Evolutionary conservation across 148 eudicot species (phyloP).

Genomic region (Camellia sinensis): DNA sequence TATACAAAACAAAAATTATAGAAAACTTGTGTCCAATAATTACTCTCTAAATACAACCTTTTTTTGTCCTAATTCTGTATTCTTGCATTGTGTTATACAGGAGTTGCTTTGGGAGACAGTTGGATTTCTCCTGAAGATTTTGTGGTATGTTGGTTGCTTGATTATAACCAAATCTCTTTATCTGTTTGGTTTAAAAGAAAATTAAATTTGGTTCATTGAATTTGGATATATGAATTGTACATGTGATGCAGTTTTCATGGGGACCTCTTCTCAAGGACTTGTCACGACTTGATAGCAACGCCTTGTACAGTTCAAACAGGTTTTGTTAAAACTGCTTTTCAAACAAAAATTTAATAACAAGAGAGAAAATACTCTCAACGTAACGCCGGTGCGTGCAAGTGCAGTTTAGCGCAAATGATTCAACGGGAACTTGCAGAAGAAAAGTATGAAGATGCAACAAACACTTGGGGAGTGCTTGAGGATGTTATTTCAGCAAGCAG

Average conservation of each 20-base stretch:
- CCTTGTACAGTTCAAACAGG: constrained; percentile 11
- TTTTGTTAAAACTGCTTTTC: neutral
- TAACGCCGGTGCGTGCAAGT: neutral
- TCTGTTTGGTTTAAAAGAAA: neutral
- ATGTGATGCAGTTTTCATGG: constrained; percentile 16
- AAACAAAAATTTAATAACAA: no score
- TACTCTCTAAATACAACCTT: neutral
- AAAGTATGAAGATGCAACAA: neutral
- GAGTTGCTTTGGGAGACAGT: constrained; percentile 16
- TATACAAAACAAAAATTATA: neutral
- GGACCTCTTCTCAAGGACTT: constrained; percentile 18
- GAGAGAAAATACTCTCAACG: neutral
- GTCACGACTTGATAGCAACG: constrained; percentile 10
- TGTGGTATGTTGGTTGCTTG: neutral
- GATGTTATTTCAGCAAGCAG: neutral
- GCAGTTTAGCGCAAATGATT: constrained; percentile 7
- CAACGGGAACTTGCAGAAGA: constrained; percentile 13
- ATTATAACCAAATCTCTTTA: neutral
- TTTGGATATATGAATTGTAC: neutral
- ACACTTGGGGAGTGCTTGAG: constrained; percentile 12
- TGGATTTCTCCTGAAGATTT: constrained; percentile 21
- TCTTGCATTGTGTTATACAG: neutral
- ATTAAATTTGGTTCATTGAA: neutral
- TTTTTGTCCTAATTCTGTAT: neutral
- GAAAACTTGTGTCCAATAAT: neutral